phyloP scores from a whole-genome alignment of 2,329 filamentous ascomycete species.

The Clarireedia paspali region DNA sequence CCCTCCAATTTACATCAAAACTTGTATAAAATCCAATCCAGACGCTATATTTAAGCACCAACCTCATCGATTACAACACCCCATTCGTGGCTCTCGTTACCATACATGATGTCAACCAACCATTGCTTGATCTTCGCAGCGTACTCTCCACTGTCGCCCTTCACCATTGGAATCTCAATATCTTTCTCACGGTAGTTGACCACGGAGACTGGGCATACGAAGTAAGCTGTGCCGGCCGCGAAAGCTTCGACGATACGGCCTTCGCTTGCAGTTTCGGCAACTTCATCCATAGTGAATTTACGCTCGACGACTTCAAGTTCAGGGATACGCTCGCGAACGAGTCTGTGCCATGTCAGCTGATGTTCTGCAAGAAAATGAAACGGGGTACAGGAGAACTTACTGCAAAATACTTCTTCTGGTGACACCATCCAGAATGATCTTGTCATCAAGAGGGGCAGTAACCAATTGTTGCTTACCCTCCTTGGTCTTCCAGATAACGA shows the following conservation, averaged over 20 bases:
- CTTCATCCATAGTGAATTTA: constrained; percentile 72
- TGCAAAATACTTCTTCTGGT: constrained; percentile 77
- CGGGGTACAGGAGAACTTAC: constrained; percentile 39
- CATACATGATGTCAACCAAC: constrained; percentile 67
- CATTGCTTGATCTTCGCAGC: constrained; percentile 58
- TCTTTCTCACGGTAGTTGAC: constrained; percentile 62
- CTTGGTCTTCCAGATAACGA: constrained; percentile 67
- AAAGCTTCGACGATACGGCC: constrained; percentile 79
- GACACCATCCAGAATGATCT: constrained; percentile 80
- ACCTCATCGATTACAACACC: constrained; percentile 57
- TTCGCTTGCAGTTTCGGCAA: constrained; percentile 64
- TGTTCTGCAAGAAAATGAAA: neutral
- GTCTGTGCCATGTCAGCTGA: neutral
- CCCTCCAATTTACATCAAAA: no score
- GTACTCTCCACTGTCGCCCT: constrained; percentile 45
- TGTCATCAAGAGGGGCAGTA: constrained; percentile 75
- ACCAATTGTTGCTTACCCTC: constrained; percentile 62
- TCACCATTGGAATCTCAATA: constrained; percentile 52
- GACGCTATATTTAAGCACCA: neutral
- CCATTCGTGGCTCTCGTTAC: constrained; percentile 51
- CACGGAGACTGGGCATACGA: constrained; percentile 59
- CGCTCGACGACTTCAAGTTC: constrained; percentile 67
- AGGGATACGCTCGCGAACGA: constrained; percentile 7
- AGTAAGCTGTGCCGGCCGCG: constrained; percentile 77
- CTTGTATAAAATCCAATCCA: no score